Evolutionary conservation across 2,329 filamentous ascomycete genomes (phyloP).

Genomic region (Cladosporium sp.): DNA sequence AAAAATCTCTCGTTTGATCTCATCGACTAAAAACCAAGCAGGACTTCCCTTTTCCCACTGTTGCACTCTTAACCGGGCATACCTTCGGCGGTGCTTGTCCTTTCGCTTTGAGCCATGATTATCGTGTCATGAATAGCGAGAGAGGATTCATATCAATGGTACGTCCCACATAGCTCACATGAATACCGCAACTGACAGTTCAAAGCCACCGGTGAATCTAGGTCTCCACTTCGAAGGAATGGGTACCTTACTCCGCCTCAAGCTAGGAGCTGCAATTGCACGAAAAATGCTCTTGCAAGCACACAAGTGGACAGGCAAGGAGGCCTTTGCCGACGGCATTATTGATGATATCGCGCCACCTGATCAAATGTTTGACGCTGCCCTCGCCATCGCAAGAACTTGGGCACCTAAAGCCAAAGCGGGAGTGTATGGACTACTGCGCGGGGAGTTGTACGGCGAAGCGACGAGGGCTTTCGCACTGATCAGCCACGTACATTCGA

Average conservation of each 20-base stretch:
- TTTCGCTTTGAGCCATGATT: constrained; percentile 45
- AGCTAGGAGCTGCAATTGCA: constrained; percentile 47
- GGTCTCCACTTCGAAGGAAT: constrained; percentile 55
- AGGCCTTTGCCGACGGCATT: constrained; percentile 49
- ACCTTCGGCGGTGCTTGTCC: constrained; percentile 47
- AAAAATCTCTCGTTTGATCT: too few species aligned
- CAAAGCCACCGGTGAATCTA: constrained; percentile 47
- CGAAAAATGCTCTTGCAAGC: constrained; percentile 54
- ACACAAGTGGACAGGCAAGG: constrained; percentile 50
- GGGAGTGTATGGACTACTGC: constrained; percentile 48
- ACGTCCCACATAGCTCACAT: constrained; percentile 14
- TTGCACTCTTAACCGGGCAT: constrained; percentile 45
- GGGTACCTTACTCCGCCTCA: constrained; percentile 48
- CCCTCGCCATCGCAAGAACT: constrained; percentile 40
- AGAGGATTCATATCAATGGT: constrained; percentile 44
- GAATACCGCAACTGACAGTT: too few species aligned
- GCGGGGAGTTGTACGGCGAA: constrained; percentile 52
- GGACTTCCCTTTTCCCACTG: constrained; percentile 40
- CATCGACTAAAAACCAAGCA: constrained; percentile 28
- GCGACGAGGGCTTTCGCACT: constrained; percentile 47
- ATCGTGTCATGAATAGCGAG: constrained; percentile 45
- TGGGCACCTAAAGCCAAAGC: constrained; percentile 42
- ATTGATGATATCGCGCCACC: constrained; percentile 50
- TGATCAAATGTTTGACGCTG: constrained; percentile 45
- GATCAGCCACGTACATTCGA: constrained; percentile 53